phyloP scores from a whole-genome alignment of 2,329 filamentous ascomycete species.

The Aspergillus terreus region DNA sequence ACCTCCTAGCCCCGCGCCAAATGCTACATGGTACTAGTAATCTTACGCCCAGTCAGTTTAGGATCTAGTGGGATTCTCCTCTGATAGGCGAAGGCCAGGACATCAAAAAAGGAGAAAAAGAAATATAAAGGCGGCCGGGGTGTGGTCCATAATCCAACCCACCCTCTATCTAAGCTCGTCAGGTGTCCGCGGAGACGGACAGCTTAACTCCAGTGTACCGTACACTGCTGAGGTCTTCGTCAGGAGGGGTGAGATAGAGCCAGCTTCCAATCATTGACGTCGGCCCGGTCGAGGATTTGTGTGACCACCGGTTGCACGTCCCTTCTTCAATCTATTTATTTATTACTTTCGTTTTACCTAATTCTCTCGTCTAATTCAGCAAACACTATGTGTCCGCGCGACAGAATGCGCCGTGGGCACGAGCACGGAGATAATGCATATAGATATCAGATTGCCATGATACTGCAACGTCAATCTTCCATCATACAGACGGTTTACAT shows the following conservation, averaged over 20 bases:
- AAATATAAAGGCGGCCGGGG: neutral
- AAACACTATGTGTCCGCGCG: neutral
- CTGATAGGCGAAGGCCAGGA: neutral
- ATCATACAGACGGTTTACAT: neutral
- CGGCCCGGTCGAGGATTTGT: neutral
- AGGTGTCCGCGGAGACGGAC: neutral
- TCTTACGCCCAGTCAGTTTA: conserved; percentile 4
- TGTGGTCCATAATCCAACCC: no score
- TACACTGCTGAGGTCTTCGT: neutral
- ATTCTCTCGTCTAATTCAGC: neutral
- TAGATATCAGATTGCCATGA: neutral
- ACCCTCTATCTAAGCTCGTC: no score
- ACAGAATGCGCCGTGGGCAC: neutral
- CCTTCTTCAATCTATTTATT: no score
- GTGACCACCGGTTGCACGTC: neutral
- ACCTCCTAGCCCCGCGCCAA: conserved; percentile 12
- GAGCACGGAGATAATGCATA: neutral
- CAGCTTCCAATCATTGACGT: neutral
- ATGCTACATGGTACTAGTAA: conserved; percentile 2
- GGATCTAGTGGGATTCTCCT: conserved; percentile 3
- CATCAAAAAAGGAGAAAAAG: conserved; percentile 4
- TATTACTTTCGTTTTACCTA: neutral
- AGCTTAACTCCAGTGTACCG: neutral
- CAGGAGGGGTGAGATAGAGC: neutral
- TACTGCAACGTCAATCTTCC: neutral